A percentile compares a stretch with the other conserved stretches of the same genome.
Evolutionary conservation across 257 asterid species (phyloP).

Genomic region (Primulina eburnea): DNA sequence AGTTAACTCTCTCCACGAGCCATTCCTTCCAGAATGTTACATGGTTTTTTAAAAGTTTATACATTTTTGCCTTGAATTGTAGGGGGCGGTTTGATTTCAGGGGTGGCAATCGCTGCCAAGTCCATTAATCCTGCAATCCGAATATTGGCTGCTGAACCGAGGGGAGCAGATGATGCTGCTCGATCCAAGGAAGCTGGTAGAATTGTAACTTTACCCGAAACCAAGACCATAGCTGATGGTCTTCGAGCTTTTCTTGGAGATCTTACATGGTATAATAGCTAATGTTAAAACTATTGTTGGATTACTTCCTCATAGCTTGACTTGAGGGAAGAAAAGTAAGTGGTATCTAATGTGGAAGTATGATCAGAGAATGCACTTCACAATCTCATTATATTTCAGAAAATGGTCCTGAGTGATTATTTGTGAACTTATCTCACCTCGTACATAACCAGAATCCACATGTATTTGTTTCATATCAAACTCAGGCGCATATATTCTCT

Average conservation of each 20-base stretch:
- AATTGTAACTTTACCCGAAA: slow-evolving; percentile 61
- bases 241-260: slow-evolving; percentile 88
- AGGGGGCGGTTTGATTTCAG: slow-evolving; percentile 97
- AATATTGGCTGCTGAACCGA: slow-evolving; percentile 86
- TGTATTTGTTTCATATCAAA: background rate
- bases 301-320: background rate
- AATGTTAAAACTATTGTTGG: background rate
- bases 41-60: slow-evolving; percentile 13
- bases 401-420: too few relatives aligned
- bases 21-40: slow-evolving; percentile 10
- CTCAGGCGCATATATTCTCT: background rate
- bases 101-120: slow-evolving; percentile 89
- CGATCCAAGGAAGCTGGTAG: slow-evolving; percentile 61
- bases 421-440: too few relatives aligned
- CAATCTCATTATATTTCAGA: too few relatives aligned
- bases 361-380: background rate
- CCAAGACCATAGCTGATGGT: slow-evolving; percentile 90
- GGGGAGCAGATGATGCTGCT: slow-evolving; percentile 92
- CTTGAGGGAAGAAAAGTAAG: background rate
- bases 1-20: slow-evolving; percentile 17
- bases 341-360: background rate
- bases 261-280: slow-evolving; percentile 67
- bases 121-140: slow-evolving; percentile 68
- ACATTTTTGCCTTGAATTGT: slow-evolving; percentile 11
- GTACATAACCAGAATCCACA: too few relatives aligned